These are phyloP conservation scores for Solanum aculeatissimum DNA, from an alignment of 305 asterid genomes.

Conservation along the genomic window DNA sequence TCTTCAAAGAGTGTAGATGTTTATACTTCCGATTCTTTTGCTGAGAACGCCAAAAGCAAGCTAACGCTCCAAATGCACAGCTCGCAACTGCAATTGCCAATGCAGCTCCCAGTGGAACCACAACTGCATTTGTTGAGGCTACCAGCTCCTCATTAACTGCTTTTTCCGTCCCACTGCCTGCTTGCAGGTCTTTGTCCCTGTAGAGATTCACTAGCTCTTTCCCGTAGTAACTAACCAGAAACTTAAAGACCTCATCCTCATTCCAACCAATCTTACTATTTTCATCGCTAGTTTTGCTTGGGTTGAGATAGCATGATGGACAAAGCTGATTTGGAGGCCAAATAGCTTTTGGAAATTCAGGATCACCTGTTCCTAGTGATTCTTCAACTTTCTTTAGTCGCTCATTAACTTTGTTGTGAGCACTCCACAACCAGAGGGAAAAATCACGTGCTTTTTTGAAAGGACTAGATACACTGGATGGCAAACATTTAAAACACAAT, in stretches of 20 bases:
- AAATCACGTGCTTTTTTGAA: conserved; percentile 52
- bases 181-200: conserved; percentile 45
- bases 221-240: conserved; percentile 58
- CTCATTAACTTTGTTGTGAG: conserved; percentile 73
- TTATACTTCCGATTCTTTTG: conserved; percentile 90
- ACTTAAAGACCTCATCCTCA: conserved; percentile 38
- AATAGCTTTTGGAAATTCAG: conserved; percentile 48
- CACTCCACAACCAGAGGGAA: conserved; percentile 68
- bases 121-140: conserved; percentile 44
- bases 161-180: conserved; percentile 2
- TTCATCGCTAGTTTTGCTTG: conserved; percentile 4
- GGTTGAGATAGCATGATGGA: conserved; percentile 45
- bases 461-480: conserved; percentile 58
- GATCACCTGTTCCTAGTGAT: conserved; percentile 51
- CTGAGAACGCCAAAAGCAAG: conserved; percentile 87
- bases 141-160: conserved; percentile 29
- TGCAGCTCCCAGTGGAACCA: conserved; percentile 86
- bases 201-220: conserved; percentile 27
- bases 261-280: conserved; percentile 31
- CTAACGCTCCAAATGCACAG: conserved; percentile 90
- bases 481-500: not conserved
- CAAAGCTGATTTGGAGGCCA: conserved; percentile 81
- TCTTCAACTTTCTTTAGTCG: conserved; percentile 65
- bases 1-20: conserved; percentile 62
- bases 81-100: conserved; percentile 81